These are phyloP conservation scores for Leptographium wingfieldii DNA, from an alignment of 2,329 filamentous ascomycete species.

Conservation along the genomic window DNA sequence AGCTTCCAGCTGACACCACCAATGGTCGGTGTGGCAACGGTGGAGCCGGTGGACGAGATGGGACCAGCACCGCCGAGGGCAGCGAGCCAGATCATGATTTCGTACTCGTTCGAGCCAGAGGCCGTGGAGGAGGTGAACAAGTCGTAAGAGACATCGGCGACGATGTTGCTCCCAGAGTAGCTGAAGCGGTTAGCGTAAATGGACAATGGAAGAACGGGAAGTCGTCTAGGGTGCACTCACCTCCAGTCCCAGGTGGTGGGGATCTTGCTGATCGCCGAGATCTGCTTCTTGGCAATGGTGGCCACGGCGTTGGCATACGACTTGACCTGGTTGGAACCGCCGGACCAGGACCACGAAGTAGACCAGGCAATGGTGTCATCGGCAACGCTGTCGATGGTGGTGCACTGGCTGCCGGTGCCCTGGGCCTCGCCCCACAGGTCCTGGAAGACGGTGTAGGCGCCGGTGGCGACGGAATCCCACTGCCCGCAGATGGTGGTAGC, in stretches of 20 bases:
- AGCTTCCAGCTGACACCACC: constrained; percentile 43
- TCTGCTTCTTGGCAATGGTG: constrained; percentile 18
- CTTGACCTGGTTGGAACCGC: constrained; percentile 28
- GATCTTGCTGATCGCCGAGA: constrained; percentile 24
- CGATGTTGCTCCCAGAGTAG: constrained; percentile 21
- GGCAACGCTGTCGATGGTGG: constrained; percentile 23
- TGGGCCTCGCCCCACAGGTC: constrained; percentile 34
- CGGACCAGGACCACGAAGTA: constrained; percentile 30
- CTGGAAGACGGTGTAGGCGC: constrained; percentile 37
- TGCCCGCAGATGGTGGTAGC: constrained; percentile 10
- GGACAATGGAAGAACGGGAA: too few species aligned
- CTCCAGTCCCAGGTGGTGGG: constrained; percentile 26
- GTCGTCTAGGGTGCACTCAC: constrained; percentile 15
- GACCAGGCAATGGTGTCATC: constrained; percentile 27
- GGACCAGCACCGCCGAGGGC: constrained; percentile 45
- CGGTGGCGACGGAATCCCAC: constrained; percentile 12
- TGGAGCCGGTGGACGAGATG: constrained; percentile 37
- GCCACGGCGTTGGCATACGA: constrained; percentile 32
- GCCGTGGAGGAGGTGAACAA: constrained; percentile 41
- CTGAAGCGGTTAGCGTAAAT: constrained; percentile 12
- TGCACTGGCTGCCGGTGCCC: constrained; percentile 30
- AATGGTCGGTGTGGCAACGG: constrained; percentile 41
- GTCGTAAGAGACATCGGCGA: constrained; percentile 49
- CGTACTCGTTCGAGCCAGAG: constrained; percentile 34
- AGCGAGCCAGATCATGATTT: constrained; percentile 55